Evolutionary conservation across 2,329 filamentous ascomycete species (phyloP).

Genomic region (Pseudohalonectria lignicola): DNA sequence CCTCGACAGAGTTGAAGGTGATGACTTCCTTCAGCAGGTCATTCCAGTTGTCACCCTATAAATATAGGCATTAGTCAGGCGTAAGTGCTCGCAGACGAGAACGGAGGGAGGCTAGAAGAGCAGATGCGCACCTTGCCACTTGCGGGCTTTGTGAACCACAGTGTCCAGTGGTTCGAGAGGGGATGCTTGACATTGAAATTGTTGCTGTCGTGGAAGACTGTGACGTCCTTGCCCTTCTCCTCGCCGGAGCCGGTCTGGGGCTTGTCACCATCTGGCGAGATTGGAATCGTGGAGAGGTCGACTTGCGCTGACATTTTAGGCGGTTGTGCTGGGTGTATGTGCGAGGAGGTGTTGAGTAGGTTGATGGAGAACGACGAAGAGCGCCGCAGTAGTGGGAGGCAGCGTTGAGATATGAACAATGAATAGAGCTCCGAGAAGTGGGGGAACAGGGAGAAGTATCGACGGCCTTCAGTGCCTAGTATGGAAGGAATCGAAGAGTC

Average conservation of each 20-base stretch:
- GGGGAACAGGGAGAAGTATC: no score
- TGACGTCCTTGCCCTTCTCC: constrained; percentile 57
- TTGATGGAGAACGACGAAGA: no score
- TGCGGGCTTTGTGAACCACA: constrained; percentile 98
- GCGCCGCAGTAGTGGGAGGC: no score
- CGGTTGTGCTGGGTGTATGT: not conserved
- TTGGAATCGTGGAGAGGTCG: constrained; percentile 57
- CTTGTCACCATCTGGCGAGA: constrained; percentile 53
- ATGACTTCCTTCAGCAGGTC: constrained; percentile 97
- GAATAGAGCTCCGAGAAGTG: no score
- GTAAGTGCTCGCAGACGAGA: no score
- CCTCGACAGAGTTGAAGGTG: constrained; percentile 95
- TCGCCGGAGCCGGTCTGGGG: constrained; percentile 23
- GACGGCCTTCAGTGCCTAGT: no score
- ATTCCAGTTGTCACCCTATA: constrained; percentile 93
- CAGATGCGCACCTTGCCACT: constrained; percentile 88
- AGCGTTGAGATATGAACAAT: no score
- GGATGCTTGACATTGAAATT: constrained; percentile 99
- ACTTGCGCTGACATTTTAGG: constrained; percentile 41
- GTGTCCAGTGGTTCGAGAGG: constrained; percentile 92
- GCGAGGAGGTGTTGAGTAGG: no score
- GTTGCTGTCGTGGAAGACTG: constrained; percentile 94
- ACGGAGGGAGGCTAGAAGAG: not conserved
- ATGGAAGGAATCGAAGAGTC: no score
- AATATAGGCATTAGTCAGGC: no score